Percentiles rank a stretch among this genome's conserved stretches.
These are phyloP conservation scores for Terfezia claveryi DNA, from an alignment of 495 filamentous ascomycete genomes.

Conservation along the genomic window DNA sequence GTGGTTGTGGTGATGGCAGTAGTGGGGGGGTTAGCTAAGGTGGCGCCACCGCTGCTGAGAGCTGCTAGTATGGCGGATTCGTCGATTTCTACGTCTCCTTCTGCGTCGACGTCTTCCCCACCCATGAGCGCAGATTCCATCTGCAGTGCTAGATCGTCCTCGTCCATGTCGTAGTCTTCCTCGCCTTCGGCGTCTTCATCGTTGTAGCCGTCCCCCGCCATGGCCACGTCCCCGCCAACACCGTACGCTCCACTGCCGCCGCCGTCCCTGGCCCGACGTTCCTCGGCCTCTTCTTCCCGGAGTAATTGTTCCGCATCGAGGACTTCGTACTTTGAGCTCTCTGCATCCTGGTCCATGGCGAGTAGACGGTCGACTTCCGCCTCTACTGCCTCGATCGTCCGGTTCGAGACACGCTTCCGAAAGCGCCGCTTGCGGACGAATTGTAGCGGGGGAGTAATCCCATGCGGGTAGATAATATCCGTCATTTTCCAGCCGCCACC, in stretches of 20 bases:
- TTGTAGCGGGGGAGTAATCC: conserved; percentile 76
- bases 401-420: conserved; percentile 55
- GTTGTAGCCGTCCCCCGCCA: conserved; percentile 21
- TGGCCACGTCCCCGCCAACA: conserved; percentile 5
- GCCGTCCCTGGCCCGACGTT: conserved; percentile 20
- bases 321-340: conserved; percentile 34
- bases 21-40: background rate
- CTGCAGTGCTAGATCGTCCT: conserved; percentile 28
- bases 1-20: background rate
- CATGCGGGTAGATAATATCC: conserved; percentile 69
- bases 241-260: background rate
- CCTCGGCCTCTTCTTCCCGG: conserved; percentile 23
- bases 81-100: conserved; percentile 25
- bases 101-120: conserved; percentile 30
- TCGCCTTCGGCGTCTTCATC: conserved; percentile 34
- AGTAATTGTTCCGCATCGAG: conserved; percentile 37
- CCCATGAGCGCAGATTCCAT: conserved; percentile 30
- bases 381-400: conserved; percentile 76
- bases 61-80: conserved; percentile 12
- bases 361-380: conserved; percentile 58
- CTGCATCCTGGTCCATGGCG: conserved; percentile 39
- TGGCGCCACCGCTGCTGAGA: background rate
- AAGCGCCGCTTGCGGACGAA: conserved; percentile 71
- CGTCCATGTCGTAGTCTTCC: conserved; percentile 30
- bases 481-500: conserved; percentile 20